These are phyloP conservation scores for Trypanosoma scelopori DNA, from an alignment of 208 protist species.

Conservation along the genomic window DNA sequence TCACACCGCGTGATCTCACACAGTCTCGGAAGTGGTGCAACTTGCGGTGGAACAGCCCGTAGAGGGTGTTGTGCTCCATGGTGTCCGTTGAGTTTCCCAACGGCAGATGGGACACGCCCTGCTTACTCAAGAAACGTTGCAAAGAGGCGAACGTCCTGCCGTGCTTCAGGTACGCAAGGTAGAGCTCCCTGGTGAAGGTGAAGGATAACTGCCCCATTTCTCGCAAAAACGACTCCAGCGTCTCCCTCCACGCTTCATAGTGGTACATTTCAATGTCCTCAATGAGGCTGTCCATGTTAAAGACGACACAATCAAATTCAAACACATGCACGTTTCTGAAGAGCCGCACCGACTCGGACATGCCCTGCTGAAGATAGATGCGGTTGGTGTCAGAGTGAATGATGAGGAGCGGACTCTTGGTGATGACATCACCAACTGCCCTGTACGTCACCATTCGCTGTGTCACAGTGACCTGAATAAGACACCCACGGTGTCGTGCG, in stretches of 20 bases:
- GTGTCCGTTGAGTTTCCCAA: constrained; percentile 47
- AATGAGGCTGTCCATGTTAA: constrained; percentile 87
- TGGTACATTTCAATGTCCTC: constrained; percentile 78
- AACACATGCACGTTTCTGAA: constrained; percentile 72
- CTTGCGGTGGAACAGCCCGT: constrained; percentile 71
- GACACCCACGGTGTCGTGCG: constrained; percentile 67
- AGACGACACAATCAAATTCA: constrained; percentile 89
- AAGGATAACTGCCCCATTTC: constrained; percentile 41
- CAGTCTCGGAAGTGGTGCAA: constrained; percentile 59
- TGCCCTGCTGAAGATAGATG: constrained; percentile 50
- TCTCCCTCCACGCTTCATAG: constrained; percentile 84
- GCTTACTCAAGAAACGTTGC: constrained; percentile 65
- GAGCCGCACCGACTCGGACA: constrained; percentile 68
- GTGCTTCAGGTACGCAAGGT: constrained; percentile 84
- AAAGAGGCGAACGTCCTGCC: constrained; percentile 61
- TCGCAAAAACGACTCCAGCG: constrained; percentile 69
- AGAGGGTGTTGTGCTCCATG: constrained; percentile 48
- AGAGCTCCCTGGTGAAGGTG: constrained; percentile 70
- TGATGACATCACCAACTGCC: constrained; percentile 42
- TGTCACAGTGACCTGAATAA: constrained; percentile 69
- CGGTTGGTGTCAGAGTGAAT: constrained; percentile 71
- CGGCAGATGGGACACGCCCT: constrained; percentile 40
- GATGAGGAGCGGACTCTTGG: constrained; percentile 57
- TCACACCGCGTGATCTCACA: constrained; percentile 50
- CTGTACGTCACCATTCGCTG: constrained; percentile 76